Conservation (phyloP, 2,329 filamentous ascomycete genomes). For the Dactylellina sp. region DNA sequence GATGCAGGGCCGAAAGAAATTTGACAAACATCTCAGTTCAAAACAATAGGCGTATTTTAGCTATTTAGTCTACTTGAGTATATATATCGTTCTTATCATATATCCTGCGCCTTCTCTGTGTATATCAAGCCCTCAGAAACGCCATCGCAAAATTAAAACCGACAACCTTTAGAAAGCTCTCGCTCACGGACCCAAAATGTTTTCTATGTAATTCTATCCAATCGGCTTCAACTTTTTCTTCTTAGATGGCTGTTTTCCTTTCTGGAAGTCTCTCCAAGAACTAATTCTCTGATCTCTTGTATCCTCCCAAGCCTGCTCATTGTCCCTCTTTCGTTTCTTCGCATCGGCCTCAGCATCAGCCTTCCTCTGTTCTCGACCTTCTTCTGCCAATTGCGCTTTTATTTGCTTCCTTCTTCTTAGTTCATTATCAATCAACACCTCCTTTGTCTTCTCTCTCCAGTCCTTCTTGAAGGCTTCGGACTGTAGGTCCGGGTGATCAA, state of each 20-base stretch:
- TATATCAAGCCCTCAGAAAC: constrained; percentile 24
- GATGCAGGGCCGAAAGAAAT: neutral
- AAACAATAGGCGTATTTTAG: neutral
- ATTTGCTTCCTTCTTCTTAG: constrained; percentile 83
- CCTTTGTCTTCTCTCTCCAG: constrained; percentile 90
- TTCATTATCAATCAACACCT: constrained; percentile 93
- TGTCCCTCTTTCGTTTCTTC: constrained; percentile 86
- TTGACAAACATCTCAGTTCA: neutral
- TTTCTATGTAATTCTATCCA: constrained; percentile 63
- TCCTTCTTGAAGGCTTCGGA: constrained; percentile 83
- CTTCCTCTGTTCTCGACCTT: constrained; percentile 86
- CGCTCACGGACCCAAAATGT: neutral
- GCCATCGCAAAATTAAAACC: constrained; percentile 20
- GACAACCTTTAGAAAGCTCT: constrained; percentile 40
- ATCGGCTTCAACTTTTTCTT: constrained; percentile 70
- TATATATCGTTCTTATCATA: neutral
- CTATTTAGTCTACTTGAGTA: neutral
- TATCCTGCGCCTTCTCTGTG: neutral
- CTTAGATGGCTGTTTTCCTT: constrained; percentile 72
- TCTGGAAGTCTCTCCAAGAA: constrained; percentile 93
- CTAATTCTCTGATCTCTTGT: constrained; percentile 90
- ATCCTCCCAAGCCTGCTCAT: constrained; percentile 95
- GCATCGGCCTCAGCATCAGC: constrained; percentile 85
- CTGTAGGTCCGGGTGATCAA: constrained; percentile 86
- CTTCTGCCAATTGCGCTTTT: constrained; percentile 96